Percentiles rank a stretch among this genome's conserved stretches.
Evolutionary conservation across 768 basidiomycete genomes (phyloP).

Genomic region (Lactarius deliciosus): DNA sequence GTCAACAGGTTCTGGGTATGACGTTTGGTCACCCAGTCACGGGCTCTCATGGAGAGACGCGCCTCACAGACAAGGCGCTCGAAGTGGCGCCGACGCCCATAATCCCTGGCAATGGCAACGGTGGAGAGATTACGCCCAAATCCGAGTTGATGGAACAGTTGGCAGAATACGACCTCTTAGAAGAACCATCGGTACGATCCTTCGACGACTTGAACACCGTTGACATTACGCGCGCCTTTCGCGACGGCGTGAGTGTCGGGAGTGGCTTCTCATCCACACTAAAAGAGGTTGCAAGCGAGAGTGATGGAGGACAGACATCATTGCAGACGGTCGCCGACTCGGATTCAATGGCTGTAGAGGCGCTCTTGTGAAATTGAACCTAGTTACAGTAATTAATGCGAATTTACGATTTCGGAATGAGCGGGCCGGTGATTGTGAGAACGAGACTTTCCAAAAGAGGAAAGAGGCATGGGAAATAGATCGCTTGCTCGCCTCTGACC

Average conservation of each 20-base stretch:
- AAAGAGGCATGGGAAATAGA: background rate
- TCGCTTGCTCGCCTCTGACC: background rate
- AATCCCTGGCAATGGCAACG: background rate
- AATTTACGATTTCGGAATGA: background rate
- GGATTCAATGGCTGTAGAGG: slow-evolving; percentile 13
- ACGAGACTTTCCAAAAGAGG: background rate
- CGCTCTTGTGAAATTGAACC: slow-evolving; percentile 5
- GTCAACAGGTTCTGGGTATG: slow-evolving; percentile 16
- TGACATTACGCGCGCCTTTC: slow-evolving; percentile 9
- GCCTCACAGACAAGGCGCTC: slow-evolving; percentile 16
- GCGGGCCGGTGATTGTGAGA: background rate
- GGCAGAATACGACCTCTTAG: slow-evolving; percentile 17
- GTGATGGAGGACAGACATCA: background rate
- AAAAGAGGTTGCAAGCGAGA: background rate
- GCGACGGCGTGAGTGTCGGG: background rate
- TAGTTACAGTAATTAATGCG: background rate
- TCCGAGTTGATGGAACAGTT: background rate
- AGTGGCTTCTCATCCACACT: background rate
- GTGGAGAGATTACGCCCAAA: background rate
- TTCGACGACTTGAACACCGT: slow-evolving; percentile 13
- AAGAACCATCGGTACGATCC: slow-evolving; percentile 8
- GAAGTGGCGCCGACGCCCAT: background rate
- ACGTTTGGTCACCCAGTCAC: slow-evolving; percentile 11
- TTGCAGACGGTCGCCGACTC: background rate
- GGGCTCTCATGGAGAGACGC: slow-evolving; percentile 5